phyloP scores from a whole-genome alignment of 169 alveolate genomes.

The Cyclospora cayetanensis region DNA sequence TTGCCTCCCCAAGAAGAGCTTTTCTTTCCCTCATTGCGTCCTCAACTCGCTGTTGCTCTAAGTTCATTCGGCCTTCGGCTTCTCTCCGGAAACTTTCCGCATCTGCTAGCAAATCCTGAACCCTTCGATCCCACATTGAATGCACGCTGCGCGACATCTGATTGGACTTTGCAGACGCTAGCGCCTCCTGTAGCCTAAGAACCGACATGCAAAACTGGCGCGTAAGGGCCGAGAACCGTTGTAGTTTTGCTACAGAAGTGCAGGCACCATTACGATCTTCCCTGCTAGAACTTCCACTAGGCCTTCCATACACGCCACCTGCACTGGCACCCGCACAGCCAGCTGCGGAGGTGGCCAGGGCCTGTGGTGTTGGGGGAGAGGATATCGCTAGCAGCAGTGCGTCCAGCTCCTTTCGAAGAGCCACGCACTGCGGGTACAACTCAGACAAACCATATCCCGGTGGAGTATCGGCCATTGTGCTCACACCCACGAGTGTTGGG shows the following conservation, averaged over 20 bases:
- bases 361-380: not conserved
- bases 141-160: slow-evolving; percentile 9
- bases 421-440: slow-evolving; percentile 49
- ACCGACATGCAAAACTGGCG: slow-evolving; percentile 62
- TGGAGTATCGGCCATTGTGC: slow-evolving; percentile 23
- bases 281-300: not conserved
- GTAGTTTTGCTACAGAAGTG: slow-evolving; percentile 46
- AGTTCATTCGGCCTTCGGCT: slow-evolving; percentile 60
- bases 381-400: slow-evolving; percentile 20
- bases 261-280: not conserved
- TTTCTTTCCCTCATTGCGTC: slow-evolving; percentile 60
- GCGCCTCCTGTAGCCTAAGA: slow-evolving; percentile 47
- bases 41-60: slow-evolving; percentile 58
- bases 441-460: slow-evolving; percentile 3
- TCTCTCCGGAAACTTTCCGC: slow-evolving; percentile 66
- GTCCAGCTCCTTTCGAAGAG: slow-evolving; percentile 56
- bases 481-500: not conserved
- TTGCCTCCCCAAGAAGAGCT: slow-evolving; percentile 36
- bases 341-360: not conserved
- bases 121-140: slow-evolving; percentile 43
- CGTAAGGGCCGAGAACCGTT: slow-evolving; percentile 62
- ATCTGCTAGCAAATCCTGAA: slow-evolving; percentile 52
- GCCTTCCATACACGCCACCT: not conserved
- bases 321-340: not conserved
- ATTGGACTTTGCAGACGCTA: not conserved